These are phyloP conservation scores for Boletus rex-veris DNA, from an alignment of 768 basidiomycete species.

Conservation along the genomic window DNA sequence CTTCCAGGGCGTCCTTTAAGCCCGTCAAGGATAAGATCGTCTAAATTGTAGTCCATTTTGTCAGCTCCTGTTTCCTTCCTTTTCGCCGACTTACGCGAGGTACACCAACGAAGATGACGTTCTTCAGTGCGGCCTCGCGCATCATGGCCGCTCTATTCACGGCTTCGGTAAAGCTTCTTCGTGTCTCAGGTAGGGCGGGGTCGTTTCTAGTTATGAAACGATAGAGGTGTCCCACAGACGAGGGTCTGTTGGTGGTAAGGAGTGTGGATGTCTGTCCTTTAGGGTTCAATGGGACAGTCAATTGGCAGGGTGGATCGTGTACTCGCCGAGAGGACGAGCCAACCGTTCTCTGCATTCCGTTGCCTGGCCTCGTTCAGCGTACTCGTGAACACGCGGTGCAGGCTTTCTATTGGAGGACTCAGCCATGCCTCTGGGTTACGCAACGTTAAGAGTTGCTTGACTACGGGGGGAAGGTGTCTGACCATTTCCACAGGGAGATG, in stretches of 20 bases:
- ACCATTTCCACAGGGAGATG: slow-evolving; percentile 26
- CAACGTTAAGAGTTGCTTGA: slow-evolving; percentile 72
- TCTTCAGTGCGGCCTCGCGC: slow-evolving; percentile 87
- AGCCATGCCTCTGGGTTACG: slow-evolving; percentile 60
- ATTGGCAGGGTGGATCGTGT: slow-evolving; percentile 9
- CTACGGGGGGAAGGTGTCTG: slow-evolving; percentile 51
- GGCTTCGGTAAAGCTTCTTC: slow-evolving; percentile 48
- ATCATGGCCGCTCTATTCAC: slow-evolving; percentile 78
- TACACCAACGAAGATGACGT: slow-evolving; percentile 84
- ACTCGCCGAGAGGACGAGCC: slow-evolving; percentile 76
- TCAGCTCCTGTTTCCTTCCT: not conserved
- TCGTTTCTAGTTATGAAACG: slow-evolving; percentile 63
- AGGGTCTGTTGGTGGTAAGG: slow-evolving; percentile 77
- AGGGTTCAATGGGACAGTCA: slow-evolving; percentile 24
- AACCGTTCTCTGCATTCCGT: slow-evolving; percentile 68
- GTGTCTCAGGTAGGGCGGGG: slow-evolving; percentile 38
- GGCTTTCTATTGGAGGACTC: slow-evolving; percentile 49
- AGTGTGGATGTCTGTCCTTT: slow-evolving; percentile 73
- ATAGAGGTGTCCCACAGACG: slow-evolving; percentile 76
- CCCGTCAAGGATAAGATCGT: slow-evolving; percentile 80
- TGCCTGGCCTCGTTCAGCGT: slow-evolving; percentile 65
- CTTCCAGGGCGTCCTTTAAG: slow-evolving; percentile 71
- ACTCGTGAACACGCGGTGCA: slow-evolving; percentile 54
- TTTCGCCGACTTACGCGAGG: slow-evolving; percentile 57
- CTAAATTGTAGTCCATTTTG: slow-evolving; percentile 36